Evolutionary conservation across 2,329 filamentous ascomycete species (phyloP).

Genomic region (Fusarium penzigii): DNA sequence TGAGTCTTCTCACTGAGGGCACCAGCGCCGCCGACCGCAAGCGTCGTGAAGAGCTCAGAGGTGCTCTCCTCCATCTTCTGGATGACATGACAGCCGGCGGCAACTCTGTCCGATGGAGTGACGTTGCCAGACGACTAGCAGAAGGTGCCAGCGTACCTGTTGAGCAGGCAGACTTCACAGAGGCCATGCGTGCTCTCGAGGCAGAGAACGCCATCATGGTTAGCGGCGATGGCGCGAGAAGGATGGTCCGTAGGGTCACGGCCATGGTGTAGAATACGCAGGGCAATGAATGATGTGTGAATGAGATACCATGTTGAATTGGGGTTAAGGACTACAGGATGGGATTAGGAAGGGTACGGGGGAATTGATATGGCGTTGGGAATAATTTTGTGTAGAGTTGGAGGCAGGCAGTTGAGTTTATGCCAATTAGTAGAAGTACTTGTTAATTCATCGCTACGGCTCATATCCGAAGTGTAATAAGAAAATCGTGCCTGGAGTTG

Average conservation of each 20-base stretch:
- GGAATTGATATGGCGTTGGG: slow-evolving; percentile 26
- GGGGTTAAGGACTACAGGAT: slow-evolving; percentile 4
- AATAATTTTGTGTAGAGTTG: slow-evolving; percentile 13
- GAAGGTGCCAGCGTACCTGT: slow-evolving; percentile 72
- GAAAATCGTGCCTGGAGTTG: too few relatives aligned
- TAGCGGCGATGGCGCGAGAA: slow-evolving; percentile 80
- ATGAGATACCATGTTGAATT: slow-evolving; percentile 28
- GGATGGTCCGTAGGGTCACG: slow-evolving; percentile 76
- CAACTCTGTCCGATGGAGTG: slow-evolving; percentile 72
- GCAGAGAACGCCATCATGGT: slow-evolving; percentile 81
- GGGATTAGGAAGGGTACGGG: slow-evolving; percentile 13
- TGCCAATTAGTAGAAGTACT: neutral
- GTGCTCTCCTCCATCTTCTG: slow-evolving; percentile 69
- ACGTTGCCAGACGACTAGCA: slow-evolving; percentile 70
- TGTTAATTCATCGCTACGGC: too few relatives aligned
- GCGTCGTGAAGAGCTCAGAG: slow-evolving; percentile 81
- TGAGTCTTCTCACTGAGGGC: slow-evolving; percentile 94
- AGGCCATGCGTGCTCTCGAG: slow-evolving; percentile 78
- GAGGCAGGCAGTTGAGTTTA: neutral
- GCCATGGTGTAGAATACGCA: slow-evolving; percentile 13
- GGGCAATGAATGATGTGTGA: slow-evolving; percentile 16
- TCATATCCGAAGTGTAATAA: too few relatives aligned
- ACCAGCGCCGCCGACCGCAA: slow-evolving; percentile 85
- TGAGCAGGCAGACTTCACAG: slow-evolving; percentile 78
- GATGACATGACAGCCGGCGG: slow-evolving; percentile 77